Evolutionary conservation across 2,329 filamentous ascomycete species (phyloP).

Genomic region (Parasarocladium wereldwijsianum): DNA sequence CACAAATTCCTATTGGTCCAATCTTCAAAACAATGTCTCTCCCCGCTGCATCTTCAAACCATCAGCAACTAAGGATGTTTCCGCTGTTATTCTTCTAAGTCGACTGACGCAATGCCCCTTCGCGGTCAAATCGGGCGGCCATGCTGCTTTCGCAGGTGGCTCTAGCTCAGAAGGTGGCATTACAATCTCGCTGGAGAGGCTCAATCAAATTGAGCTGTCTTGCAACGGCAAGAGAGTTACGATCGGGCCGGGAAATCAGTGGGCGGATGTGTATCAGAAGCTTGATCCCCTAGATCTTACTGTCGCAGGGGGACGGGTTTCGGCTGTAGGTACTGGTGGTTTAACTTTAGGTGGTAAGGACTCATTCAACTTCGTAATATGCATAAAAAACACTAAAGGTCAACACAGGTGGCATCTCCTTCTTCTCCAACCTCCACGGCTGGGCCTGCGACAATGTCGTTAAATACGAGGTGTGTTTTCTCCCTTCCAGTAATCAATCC

Average conservation of each 20-base stretch:
- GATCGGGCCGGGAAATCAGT: slow-evolving; percentile 23
- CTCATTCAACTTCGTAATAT: too few relatives aligned
- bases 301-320: slow-evolving; percentile 23
- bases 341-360: slow-evolving; percentile 18
- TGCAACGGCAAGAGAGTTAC: slow-evolving; percentile 14
- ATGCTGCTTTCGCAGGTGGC: slow-evolving; percentile 23
- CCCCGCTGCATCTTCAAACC: slow-evolving; percentile 7
- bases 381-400: too few relatives aligned
- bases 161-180: slow-evolving; percentile 21
- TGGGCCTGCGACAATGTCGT: slow-evolving; percentile 30
- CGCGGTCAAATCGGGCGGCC: slow-evolving; percentile 29
- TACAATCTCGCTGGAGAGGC: slow-evolving; percentile 19
- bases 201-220: slow-evolving; percentile 18
- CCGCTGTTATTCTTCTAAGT: slow-evolving; percentile 5
- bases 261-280: slow-evolving; percentile 21
- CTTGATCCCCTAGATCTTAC: slow-evolving; percentile 18
- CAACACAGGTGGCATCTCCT: slow-evolving; percentile 28
- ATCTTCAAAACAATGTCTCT: slow-evolving; percentile 22
- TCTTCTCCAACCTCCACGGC: slow-evolving; percentile 27
- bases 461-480: slow-evolving; percentile 23
- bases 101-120: slow-evolving; percentile 12
- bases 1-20: slow-evolving; percentile 6
- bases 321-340: slow-evolving; percentile 25
- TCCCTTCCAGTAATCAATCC: too few relatives aligned
- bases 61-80: slow-evolving; percentile 7